Evolutionary conservation across 805 yeast species (phyloP).

Genomic region (Barnettozyma wickerhamii): DNA sequence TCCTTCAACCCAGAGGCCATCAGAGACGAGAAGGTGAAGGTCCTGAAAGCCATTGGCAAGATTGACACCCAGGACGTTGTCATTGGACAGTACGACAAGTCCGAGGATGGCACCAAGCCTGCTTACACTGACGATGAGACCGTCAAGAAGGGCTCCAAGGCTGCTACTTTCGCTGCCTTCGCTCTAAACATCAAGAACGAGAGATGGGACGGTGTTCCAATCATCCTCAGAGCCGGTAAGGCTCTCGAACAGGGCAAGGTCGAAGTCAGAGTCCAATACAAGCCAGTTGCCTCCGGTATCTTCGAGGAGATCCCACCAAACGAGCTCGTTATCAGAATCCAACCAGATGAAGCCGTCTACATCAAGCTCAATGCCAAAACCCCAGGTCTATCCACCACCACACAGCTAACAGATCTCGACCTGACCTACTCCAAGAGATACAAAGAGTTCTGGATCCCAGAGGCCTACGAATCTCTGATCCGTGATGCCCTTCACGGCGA

Average conservation of each 20-base stretch:
- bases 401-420: constrained; percentile 86
- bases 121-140: constrained; percentile 90
- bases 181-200: constrained; percentile 79
- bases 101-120: constrained; percentile 87
- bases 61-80: constrained; percentile 63
- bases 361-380: constrained; percentile 89
- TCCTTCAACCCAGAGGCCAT: constrained; percentile 90
- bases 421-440: constrained; percentile 79
- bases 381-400: constrained; percentile 83
- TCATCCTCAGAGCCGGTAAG: constrained; percentile 94
- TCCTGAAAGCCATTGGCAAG: constrained; percentile 73
- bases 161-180: constrained; percentile 90
- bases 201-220: constrained; percentile 98
- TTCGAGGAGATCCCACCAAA: constrained; percentile 80
- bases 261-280: constrained; percentile 90
- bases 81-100: constrained; percentile 82
- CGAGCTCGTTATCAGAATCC: constrained; percentile 90
- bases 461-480: constrained; percentile 94
- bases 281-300: constrained; percentile 78
- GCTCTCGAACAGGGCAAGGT: constrained; percentile 95
- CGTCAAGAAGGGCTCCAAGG: constrained; percentile 74
- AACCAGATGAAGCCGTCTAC: constrained; percentile 93
- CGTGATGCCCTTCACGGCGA: constrained; percentile 88
- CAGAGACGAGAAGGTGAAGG: constrained; percentile 94
- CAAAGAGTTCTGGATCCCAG: constrained; percentile 90